Percentiles rank a stretch among this genome's conserved stretches.
phyloP scores from a whole-genome alignment of 805 yeast species.

The Schwanniomyces pseudopolymorphus region DNA sequence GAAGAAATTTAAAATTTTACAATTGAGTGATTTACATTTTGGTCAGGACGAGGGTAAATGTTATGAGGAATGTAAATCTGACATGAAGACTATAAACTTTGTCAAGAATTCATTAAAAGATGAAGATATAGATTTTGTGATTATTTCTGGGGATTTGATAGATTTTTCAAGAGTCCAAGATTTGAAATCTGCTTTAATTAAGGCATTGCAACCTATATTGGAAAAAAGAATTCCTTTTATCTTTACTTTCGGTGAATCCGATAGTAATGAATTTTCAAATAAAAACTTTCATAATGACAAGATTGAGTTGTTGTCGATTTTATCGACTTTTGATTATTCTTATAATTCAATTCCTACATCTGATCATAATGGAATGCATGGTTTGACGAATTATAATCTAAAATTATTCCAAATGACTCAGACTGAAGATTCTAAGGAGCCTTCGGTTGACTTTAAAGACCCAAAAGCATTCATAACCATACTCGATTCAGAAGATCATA shows the following conservation, averaged over 20 bases:
- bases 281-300: slow-evolving; percentile 7
- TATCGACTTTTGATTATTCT: slow-evolving; percentile 37
- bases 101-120: slow-evolving; percentile 20
- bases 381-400: slow-evolving; percentile 37
- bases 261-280: slow-evolving; percentile 10
- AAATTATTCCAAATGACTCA: slow-evolving; percentile 16
- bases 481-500: slow-evolving; percentile 31
- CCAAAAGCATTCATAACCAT: slow-evolving; percentile 28
- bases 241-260: slow-evolving; percentile 41
- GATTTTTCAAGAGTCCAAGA: slow-evolving; percentile 25
- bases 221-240: slow-evolving; percentile 29
- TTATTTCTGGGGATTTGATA: slow-evolving; percentile 42
- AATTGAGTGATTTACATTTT: slow-evolving; percentile 40
- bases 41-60: slow-evolving; percentile 28
- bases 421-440: slow-evolving; percentile 6
- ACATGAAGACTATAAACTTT: slow-evolving; percentile 30
- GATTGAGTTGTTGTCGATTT: slow-evolving; percentile 21
- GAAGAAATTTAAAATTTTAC: slow-evolving; percentile 31
- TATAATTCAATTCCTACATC: slow-evolving; percentile 22
- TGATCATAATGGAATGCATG: slow-evolving; percentile 22
- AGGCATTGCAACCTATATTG: slow-evolving; percentile 33
- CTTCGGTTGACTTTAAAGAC: slow-evolving; percentile 1
- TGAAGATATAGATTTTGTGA: slow-evolving; percentile 34
- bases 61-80: slow-evolving; percentile 21
- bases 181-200: slow-evolving; percentile 28